Evolutionary conservation across 1,284 basidiomycete genomes (phyloP).

Genomic region (Leucoagaricus sp.): DNA sequence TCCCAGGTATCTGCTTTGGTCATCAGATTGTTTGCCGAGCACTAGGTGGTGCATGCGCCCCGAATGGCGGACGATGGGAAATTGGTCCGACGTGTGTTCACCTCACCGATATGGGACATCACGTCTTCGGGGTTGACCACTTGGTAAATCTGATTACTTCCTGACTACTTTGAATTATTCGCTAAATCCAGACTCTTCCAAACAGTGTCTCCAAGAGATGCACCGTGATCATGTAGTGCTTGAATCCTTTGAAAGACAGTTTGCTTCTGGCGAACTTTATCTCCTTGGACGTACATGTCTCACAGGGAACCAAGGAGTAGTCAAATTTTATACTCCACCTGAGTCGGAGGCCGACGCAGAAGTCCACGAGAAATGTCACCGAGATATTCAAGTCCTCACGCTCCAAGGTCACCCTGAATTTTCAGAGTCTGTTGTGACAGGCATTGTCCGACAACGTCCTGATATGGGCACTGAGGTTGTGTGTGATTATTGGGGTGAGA

Average conservation of each 20-base stretch:
- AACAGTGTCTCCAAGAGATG: slow-evolving; percentile 69
- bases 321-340: slow-evolving; percentile 37
- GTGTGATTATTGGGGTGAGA: slow-evolving; percentile 9
- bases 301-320: slow-evolving; percentile 73
- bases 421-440: slow-evolving; percentile 58
- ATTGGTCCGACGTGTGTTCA: slow-evolving; percentile 65
- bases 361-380: slow-evolving; percentile 24
- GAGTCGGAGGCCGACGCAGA: not conserved
- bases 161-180: not conserved
- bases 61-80: slow-evolving; percentile 77
- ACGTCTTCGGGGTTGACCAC: slow-evolving; percentile 57
- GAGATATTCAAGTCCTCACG: slow-evolving; percentile 62
- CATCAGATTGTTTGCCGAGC: slow-evolving; percentile 85
- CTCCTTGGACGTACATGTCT: slow-evolving; percentile 65
- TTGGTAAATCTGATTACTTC: slow-evolving; percentile 34
- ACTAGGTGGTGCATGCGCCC: slow-evolving; percentile 69
- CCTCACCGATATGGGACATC: slow-evolving; percentile 66
- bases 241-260: slow-evolving; percentile 5
- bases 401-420: slow-evolving; percentile 86
- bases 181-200: not conserved
- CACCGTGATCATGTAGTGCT: slow-evolving; percentile 81
- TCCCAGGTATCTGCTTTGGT: slow-evolving; percentile 82
- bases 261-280: slow-evolving; percentile 50
- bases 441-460: slow-evolving; percentile 56
- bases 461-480: no score